Conservation (phyloP, 495 filamentous ascomycete species). For the Penicillium cinerascens region DNA sequence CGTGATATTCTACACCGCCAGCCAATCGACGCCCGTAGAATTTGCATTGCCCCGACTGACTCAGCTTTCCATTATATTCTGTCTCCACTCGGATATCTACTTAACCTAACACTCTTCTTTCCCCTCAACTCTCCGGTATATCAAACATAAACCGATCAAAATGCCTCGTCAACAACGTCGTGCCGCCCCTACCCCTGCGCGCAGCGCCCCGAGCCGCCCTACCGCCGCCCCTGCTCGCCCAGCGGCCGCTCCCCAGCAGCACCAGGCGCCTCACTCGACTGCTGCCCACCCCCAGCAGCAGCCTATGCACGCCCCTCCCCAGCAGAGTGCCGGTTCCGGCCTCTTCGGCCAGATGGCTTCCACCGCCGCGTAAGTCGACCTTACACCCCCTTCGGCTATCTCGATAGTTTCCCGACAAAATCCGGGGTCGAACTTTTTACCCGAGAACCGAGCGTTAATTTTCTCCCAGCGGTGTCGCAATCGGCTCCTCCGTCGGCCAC, state of each 20-base stretch:
- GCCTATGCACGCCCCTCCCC: slow-evolving; percentile 41
- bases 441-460: slow-evolving; percentile 6
- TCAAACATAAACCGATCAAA: slow-evolving; percentile 27
- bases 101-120: slow-evolving; percentile 4
- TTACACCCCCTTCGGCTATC: neutral
- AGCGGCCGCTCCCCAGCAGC: slow-evolving; percentile 50
- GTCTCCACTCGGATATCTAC: slow-evolving; percentile 15
- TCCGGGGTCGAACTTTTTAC: slow-evolving; percentile 7
- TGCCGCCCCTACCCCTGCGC: slow-evolving; percentile 51
- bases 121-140: slow-evolving; percentile 7
- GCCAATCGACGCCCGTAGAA: neutral
- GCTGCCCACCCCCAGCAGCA: slow-evolving; percentile 56
- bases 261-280: slow-evolving; percentile 57
- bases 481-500: slow-evolving; percentile 93
- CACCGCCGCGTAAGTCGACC: slow-evolving; percentile 67
- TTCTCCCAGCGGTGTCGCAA: slow-evolving; percentile 76
- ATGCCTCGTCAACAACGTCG: slow-evolving; percentile 80
- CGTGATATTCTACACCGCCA: neutral
- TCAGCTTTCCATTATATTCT: slow-evolving; percentile 29
- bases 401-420: slow-evolving; percentile 5
- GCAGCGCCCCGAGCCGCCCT: slow-evolving; percentile 64
- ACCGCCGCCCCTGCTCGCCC: slow-evolving; percentile 59
- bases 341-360: slow-evolving; percentile 84
- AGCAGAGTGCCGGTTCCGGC: slow-evolving; percentile 62
- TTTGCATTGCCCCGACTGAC: slow-evolving; percentile 11